A percentile compares a stretch with the other conserved stretches of the same genome.
Evolutionary conservation across 352 stramenopile genomes (phyloP).

Genomic region (Aphanomyces astaci): DNA sequence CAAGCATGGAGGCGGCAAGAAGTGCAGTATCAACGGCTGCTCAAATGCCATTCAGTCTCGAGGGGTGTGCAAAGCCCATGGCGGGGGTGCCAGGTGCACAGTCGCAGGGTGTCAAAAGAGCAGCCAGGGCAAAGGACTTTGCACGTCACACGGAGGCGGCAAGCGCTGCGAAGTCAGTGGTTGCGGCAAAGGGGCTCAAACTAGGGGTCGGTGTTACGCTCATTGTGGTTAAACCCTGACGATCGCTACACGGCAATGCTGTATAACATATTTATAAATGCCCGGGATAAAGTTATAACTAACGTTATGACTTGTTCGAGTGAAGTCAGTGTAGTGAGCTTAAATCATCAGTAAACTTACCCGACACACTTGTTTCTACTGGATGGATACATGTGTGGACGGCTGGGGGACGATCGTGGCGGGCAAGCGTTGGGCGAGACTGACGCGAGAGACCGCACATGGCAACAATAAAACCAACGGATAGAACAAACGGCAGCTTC

Average conservation of each 20-base stretch:
- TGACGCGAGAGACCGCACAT: too few relatives aligned
- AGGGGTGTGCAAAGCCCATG: conserved; percentile 72
- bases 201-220: conserved; percentile 71
- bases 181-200: conserved; percentile 79
- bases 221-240: conserved; percentile 31
- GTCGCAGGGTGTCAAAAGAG: conserved; percentile 79
- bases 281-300: too few relatives aligned
- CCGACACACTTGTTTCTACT: too few relatives aligned
- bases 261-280: background rate
- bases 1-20: conserved; percentile 72
- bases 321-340: too few relatives aligned
- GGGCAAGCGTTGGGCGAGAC: too few relatives aligned
- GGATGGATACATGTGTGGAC: too few relatives aligned
- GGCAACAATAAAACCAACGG: too few relatives aligned
- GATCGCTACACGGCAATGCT: background rate
- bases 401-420: too few relatives aligned
- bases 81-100: conserved; percentile 66
- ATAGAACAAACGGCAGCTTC: too few relatives aligned
- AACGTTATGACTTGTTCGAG: too few relatives aligned
- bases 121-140: conserved; percentile 74
- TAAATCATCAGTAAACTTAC: too few relatives aligned
- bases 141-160: conserved; percentile 73
- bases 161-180: conserved; percentile 73
- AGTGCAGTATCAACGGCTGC: conserved; percentile 63
- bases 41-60: conserved; percentile 80